Conservation (phyloP, 192 early-diverging fungal genomes). For the Helicostylum pulchrum region DNA sequence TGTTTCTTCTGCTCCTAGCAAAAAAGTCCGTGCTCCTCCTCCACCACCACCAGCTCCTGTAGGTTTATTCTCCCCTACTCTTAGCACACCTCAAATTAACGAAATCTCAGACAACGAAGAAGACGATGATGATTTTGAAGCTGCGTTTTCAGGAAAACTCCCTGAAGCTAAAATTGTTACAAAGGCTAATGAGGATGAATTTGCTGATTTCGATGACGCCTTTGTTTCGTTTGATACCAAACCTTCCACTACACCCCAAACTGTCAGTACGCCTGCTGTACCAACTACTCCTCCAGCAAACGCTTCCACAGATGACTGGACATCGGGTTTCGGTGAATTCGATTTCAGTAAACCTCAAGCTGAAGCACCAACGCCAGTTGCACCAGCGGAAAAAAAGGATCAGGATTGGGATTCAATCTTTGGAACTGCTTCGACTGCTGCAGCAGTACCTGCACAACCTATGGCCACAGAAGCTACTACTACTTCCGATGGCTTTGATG, state of each 20-base stretch:
- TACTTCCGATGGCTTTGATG: slow-evolving; percentile 20
- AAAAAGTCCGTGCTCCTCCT: slow-evolving; percentile 14
- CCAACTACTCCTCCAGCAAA: neutral
- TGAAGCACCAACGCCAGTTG: neutral
- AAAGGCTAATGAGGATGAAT: slow-evolving; percentile 13
- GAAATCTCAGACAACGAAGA: slow-evolving; percentile 2
- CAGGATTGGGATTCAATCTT: slow-evolving; percentile 31
- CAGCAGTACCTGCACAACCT: neutral
- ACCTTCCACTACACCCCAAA: neutral
- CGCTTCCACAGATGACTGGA: too few relatives aligned
- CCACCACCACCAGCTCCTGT: slow-evolving; percentile 7
- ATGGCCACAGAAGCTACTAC: neutral
- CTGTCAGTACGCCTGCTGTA: neutral
- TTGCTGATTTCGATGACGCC: slow-evolving; percentile 31
- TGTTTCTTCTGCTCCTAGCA: neutral
- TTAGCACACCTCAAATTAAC: neutral
- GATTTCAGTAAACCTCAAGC: neutral
- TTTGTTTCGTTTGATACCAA: slow-evolving; percentile 19
- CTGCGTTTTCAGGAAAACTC: slow-evolving; percentile 13
- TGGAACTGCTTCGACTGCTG: neutral
- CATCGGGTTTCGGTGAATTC: neutral
- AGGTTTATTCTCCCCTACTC: neutral
- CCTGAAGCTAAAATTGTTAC: slow-evolving; percentile 10
- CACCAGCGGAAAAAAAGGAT: neutral
- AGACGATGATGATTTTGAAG: slow-evolving; percentile 14